These are phyloP conservation scores for Amphibolis antarctica DNA, from an alignment of 106 monocot species.

Conservation along the genomic window DNA sequence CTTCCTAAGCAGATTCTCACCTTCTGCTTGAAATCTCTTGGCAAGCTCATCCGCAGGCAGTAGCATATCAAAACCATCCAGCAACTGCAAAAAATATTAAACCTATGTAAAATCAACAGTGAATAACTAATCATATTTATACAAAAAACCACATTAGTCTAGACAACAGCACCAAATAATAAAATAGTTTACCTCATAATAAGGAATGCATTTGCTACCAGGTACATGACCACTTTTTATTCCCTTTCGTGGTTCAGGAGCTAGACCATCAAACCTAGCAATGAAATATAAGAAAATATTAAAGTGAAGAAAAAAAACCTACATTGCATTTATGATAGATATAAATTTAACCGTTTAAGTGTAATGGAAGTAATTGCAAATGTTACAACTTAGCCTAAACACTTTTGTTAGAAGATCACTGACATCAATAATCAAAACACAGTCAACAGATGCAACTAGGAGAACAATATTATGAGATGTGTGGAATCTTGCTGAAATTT, in stretches of 20 bases:
- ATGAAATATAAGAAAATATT: background rate
- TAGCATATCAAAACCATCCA: slow-evolving; percentile 63
- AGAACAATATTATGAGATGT: too few species aligned
- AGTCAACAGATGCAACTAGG: too few species aligned
- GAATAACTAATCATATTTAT: background rate
- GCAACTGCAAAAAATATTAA: slow-evolving; percentile 34
- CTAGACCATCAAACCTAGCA: slow-evolving; percentile 47
- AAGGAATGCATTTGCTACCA: slow-evolving; percentile 49
- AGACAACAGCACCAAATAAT: background rate
- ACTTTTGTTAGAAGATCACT: too few species aligned
- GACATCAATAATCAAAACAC: too few species aligned
- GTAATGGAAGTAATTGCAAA: too few species aligned
- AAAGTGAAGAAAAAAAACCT: background rate
- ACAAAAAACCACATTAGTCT: background rate
- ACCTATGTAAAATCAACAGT: too few species aligned
- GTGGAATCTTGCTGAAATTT: too few species aligned
- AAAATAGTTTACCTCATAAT: slow-evolving; percentile 18
- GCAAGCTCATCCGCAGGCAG: slow-evolving; percentile 54
- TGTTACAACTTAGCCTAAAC: too few species aligned
- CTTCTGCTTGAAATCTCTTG: slow-evolving; percentile 65
- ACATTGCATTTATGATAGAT: too few species aligned
- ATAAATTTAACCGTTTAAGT: too few species aligned
- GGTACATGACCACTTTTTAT: slow-evolving; percentile 50
- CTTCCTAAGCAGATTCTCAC: slow-evolving; percentile 8
- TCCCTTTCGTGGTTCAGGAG: slow-evolving; percentile 51